A percentile compares a stretch with the other conserved stretches of the same genome.
These are phyloP conservation scores for Apiospora sp. DNA, from an alignment of 2,329 filamentous ascomycete genomes.

Conservation along the genomic window DNA sequence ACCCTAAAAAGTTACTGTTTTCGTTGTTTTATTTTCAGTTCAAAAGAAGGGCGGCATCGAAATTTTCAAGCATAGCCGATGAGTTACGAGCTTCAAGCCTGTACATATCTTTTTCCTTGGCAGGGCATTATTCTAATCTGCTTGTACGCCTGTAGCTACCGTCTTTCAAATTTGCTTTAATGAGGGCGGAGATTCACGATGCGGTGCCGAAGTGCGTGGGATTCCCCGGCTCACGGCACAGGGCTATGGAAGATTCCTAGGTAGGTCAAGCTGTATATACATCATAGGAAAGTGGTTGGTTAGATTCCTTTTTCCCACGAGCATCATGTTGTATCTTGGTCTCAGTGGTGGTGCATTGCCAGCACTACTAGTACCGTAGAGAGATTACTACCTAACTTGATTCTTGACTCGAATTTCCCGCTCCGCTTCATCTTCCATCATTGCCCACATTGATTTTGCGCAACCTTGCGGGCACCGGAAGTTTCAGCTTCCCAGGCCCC, in stretches of 20 bases:
- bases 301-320: neutral
- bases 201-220: neutral
- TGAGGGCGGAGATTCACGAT: slow-evolving; percentile 1
- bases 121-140: neutral
- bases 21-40: neutral
- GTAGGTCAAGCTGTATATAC: neutral
- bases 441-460: neutral
- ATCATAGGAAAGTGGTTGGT: neutral
- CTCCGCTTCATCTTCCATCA: slow-evolving; percentile 4
- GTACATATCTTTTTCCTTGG: slow-evolving; percentile 14
- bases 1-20: slow-evolving; percentile 22
- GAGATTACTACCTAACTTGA: neutral
- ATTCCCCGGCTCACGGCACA: neutral
- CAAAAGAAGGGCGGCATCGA: neutral
- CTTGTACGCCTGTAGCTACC: slow-evolving; percentile 2
- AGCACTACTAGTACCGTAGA: neutral
- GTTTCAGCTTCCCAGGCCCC: slow-evolving; percentile 13
- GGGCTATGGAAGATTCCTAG: neutral
- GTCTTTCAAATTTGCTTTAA: neutral
- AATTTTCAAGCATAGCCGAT: neutral
- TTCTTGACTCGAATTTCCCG: neutral
- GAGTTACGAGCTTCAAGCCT: neutral
- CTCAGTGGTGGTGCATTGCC: neutral
- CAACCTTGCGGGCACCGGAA: slow-evolving; percentile 10
- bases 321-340: neutral